phyloP scores from a whole-genome alignment of 345 rosid genomes.

The Gossypioides kirkii region DNA sequence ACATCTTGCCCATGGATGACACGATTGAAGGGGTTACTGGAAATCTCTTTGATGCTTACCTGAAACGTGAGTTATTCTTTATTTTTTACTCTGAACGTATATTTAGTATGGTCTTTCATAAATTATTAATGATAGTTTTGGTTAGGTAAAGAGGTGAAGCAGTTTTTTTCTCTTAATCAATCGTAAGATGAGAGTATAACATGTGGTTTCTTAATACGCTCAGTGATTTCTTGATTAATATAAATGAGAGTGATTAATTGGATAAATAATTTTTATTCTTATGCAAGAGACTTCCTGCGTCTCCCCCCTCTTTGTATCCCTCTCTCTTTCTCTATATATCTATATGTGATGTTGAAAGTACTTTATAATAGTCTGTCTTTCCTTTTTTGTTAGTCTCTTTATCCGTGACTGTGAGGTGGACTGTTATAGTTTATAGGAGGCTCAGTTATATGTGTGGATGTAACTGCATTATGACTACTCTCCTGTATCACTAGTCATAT shows the following conservation, averaged over 20 bases:
- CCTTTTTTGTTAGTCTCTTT: no score
- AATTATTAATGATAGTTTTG: neutral
- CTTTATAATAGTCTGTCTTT: neutral
- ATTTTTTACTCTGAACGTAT: neutral
- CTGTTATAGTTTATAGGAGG: neutral
- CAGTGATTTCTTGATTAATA: neutral
- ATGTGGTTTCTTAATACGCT: neutral
- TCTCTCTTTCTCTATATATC: neutral
- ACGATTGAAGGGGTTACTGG: conserved; percentile 89
- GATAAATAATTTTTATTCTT: neutral
- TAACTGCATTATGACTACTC: no score
- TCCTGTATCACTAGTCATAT: no score
- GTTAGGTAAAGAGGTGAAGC: neutral
- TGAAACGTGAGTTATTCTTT: conserved; percentile 60
- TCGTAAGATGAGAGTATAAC: neutral
- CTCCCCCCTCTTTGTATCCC: neutral
- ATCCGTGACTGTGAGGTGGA: neutral
- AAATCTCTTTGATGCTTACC: conserved; percentile 86
- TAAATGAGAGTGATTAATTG: neutral
- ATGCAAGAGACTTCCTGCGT: neutral
- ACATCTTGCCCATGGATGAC: conserved; percentile 88
- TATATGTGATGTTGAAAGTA: neutral
- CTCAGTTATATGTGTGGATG: neutral
- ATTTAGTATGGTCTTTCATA: neutral
- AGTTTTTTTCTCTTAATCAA: neutral